Evolutionary conservation across 108 stramenopile species (phyloP), one percentile per base, ranked within the genome.

Genomic region (Nitzschia inconspicua): DNA sequence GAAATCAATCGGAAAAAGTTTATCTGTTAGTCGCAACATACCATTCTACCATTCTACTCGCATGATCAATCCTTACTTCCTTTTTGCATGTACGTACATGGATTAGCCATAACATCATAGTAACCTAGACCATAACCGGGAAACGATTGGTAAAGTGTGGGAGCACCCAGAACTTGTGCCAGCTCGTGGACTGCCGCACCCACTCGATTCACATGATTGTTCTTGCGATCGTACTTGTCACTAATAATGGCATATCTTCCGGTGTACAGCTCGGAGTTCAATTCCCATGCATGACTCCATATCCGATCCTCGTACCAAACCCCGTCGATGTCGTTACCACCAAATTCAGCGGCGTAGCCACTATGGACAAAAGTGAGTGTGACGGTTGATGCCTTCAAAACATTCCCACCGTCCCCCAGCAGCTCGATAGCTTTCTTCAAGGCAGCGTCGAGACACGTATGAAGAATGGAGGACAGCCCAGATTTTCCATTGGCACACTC

Each of bases 311-410:
- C 40, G n/a, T 51, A 41, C 32, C 43, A 71, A 61, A 25, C 66
- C 3, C 32, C 35, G 31, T 48, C 41, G 25, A 66, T 72, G 49
- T 83, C 81, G 28, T n/a, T 26, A 3, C 80, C 77, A 4, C 73
- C 79, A 18, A 47, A 73, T 48, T 89, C 88, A 1, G 88, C 88
- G 0, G 78, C 84, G 52, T 85, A 83, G 6, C 86, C 86, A 19
- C 66, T 65, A 47, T 82, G 80, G 13, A 85, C 55, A 18, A 88
- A 49, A 30, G 82, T 80, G 1, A 88, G 2, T n/a, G 31, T 44
- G 23, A 28, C 13, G 3, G 57, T 26, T 4, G 57, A 58, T 1
- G 42, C 48, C 36, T 39, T 20, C n/a, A 63, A 8, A 23, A 35
- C 39, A 14, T 49, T n/a, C 61, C 48, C 39, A n/a, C n/a, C n/a